Conservation (phyloP, 495 filamentous ascomycete genomes). For the Lophiotrema nucula region DNA sequence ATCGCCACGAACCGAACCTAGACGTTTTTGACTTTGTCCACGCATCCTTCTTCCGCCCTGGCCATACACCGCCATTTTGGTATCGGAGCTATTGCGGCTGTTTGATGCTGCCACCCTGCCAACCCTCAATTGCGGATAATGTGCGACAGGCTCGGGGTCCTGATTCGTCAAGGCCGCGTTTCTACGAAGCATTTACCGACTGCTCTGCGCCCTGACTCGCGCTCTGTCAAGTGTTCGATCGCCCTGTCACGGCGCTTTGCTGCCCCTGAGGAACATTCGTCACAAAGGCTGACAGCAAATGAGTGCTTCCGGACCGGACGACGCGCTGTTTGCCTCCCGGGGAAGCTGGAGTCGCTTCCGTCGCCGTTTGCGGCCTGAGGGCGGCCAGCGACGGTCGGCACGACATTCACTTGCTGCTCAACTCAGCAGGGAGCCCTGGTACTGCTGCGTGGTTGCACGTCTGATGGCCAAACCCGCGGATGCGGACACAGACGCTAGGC, state of each 20-base stretch:
- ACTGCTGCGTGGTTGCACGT: neutral
- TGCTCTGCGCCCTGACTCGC: conserved; percentile 23
- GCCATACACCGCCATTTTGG: conserved; percentile 31
- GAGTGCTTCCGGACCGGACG: conserved; percentile 10
- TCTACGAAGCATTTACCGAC: conserved; percentile 6
- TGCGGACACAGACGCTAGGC: conserved; percentile 18
- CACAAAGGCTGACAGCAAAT: conserved; percentile 14
- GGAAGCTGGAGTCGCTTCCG: conserved; percentile 24
- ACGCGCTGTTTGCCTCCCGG: conserved; percentile 15
- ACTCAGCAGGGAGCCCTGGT: neutral
- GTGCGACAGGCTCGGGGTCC: neutral
- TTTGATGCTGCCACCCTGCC: conserved; percentile 26
- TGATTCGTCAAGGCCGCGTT: conserved; percentile 15
- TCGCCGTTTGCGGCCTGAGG: conserved; percentile 12
- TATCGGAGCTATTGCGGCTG: conserved; percentile 26
- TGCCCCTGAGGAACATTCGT: conserved; percentile 12
- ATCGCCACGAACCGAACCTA: conserved; percentile 1
- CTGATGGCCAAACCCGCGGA: conserved; percentile 14
- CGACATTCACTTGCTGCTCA: neutral
- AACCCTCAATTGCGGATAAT: conserved; percentile 18
- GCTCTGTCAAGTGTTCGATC: too few relatives aligned
- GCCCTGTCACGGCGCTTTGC: neutral
- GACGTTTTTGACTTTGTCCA: neutral
- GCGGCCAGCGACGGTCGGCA: conserved; percentile 9
- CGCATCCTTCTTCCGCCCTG: neutral